Evolutionary conservation across 129 eudicot genomes (phyloP).

Genomic region (Flaveria bidentis): DNA sequence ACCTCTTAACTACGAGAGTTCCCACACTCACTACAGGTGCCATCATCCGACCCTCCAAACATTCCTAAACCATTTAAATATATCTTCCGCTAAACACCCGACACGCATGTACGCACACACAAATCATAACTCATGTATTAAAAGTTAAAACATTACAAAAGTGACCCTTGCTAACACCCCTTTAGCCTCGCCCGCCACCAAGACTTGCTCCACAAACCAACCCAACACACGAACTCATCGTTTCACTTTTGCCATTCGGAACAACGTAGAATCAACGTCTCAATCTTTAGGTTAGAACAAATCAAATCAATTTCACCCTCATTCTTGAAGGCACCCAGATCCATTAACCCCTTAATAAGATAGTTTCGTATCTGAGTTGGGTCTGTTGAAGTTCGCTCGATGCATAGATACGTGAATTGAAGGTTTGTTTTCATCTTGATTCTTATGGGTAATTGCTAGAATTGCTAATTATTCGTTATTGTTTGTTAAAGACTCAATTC

Average conservation of each 20-base stretch:
- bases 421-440: slow-evolving; percentile 2
- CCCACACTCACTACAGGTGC: no score
- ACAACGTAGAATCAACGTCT: slow-evolving; percentile 8
- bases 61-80: no score
- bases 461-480: not conserved
- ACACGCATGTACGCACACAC: no score
- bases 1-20: no score
- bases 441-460: not conserved
- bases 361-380: not conserved
- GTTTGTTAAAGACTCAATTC: not conserved
- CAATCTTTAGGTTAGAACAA: not conserved
- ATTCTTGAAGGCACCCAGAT: not conserved
- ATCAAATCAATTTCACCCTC: not conserved
- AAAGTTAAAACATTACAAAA: no score
- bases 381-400: not conserved
- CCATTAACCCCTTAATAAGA: not conserved
- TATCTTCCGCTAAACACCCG: no score
- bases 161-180: no score
- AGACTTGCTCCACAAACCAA: no score
- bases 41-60: no score
- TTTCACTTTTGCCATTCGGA: not conserved
- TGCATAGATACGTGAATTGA: not conserved
- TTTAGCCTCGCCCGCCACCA: no score
- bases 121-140: no score
- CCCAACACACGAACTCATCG: no score